Conservation (phyloP, 768 basidiomycete species). For the Fomitopsis serialis region DNA sequence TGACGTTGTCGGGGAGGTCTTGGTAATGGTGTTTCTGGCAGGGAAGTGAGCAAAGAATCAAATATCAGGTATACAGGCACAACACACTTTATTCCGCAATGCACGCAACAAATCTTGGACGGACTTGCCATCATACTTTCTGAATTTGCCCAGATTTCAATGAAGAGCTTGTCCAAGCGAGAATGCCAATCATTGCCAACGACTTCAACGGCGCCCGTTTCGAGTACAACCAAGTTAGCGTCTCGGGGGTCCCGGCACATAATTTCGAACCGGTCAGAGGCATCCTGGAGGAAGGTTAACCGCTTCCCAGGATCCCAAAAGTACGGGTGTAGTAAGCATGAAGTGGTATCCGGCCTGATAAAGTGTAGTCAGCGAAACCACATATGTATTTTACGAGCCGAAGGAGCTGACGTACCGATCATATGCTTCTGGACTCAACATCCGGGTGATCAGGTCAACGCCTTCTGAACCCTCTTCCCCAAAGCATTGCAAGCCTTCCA, state of each 20-base stretch:
- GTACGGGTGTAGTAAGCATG: conserved; percentile 89
- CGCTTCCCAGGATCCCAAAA: conserved; percentile 92
- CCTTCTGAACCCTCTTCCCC: conserved; percentile 96
- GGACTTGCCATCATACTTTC: conserved; percentile 90
- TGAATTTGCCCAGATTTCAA: conserved; percentile 96
- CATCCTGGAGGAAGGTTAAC: conserved; percentile 92
- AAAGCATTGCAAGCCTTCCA: conserved; percentile 70
- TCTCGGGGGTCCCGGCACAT: conserved; percentile 93
- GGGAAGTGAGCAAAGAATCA: conserved; percentile 1
- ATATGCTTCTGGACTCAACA: conserved; percentile 75
- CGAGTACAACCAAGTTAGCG: conserved; percentile 65
- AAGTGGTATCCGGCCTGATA: conserved; percentile 77
- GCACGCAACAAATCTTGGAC: conserved; percentile 92
- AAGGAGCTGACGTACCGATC: conserved; percentile 51
- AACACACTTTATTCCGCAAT: conserved; percentile 84
- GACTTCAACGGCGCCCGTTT: conserved; percentile 60
- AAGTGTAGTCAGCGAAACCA: conserved; percentile 1
- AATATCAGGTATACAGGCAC: background rate
- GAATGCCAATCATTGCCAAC: conserved; percentile 91
- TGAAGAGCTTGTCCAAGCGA: conserved; percentile 81
- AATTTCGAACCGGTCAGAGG: conserved; percentile 96
- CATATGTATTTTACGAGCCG: background rate
- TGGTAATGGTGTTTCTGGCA: conserved; percentile 94
- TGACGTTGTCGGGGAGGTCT: conserved; percentile 90
- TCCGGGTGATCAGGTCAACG: conserved; percentile 66